A percentile compares a stretch with the other conserved stretches of the same genome.
Evolutionary conservation across 305 asterid species (phyloP).

Genomic region (Fraxinus greggii): DNA sequence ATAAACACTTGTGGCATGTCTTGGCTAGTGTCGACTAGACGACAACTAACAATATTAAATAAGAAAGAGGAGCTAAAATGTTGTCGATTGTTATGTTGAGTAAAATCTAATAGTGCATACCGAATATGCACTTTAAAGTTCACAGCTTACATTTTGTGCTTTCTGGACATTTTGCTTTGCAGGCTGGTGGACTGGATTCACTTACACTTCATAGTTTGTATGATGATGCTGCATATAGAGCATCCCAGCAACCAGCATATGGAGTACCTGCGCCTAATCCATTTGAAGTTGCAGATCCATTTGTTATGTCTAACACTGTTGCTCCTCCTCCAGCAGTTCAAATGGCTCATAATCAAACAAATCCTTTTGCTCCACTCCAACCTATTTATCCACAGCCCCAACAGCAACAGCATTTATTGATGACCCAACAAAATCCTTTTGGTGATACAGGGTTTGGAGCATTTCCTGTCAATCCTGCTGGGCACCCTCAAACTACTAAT

Average conservation of each 20-base stretch:
- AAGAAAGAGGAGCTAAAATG: not conserved
- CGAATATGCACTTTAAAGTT: not conserved
- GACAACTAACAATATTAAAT: not conserved
- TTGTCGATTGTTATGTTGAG: not conserved
- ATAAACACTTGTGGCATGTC: not conserved
- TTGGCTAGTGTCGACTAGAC: not conserved
- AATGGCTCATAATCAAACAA: constrained; percentile 56
- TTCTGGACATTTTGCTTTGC: constrained; percentile 25
- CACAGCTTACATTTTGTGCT: not conserved
- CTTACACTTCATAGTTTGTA: constrained; percentile 84
- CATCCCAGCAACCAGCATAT: constrained; percentile 76
- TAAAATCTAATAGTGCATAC: not conserved
- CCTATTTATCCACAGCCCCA: constrained; percentile 56
- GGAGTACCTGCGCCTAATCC: constrained; percentile 93
- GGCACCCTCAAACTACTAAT: constrained; percentile 60
- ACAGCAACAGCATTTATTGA: constrained; percentile 43
- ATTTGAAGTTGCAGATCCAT: constrained; percentile 74
- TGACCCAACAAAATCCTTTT: constrained; percentile 69
- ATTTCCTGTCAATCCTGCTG: constrained; percentile 45
- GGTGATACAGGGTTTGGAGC: constrained; percentile 68
- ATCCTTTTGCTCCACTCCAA: constrained; percentile 71
- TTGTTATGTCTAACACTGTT: constrained; percentile 47
- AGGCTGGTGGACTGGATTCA: constrained; percentile 95
- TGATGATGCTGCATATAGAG: constrained; percentile 84
- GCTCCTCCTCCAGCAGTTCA: constrained; percentile 56